Percentiles rank a stretch among this genome's conserved stretches.
These are phyloP conservation scores for Diaporthe batatas DNA, from an alignment of 2,329 filamentous ascomycete species.

Conservation along the genomic window DNA sequence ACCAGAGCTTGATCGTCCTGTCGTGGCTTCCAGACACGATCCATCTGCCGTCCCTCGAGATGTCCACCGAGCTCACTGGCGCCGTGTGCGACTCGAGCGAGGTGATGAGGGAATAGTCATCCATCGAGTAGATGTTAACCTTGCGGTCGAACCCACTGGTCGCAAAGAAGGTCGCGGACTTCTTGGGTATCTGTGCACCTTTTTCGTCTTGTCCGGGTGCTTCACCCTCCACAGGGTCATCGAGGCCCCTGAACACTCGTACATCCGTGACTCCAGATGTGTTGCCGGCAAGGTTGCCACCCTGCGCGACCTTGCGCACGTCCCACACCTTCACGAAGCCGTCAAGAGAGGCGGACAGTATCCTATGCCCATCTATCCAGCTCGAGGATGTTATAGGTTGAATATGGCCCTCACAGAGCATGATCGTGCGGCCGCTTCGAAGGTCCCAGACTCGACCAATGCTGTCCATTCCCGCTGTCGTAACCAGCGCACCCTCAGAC, in stretches of 20 bases:
- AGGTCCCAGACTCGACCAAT: constrained; percentile 97
- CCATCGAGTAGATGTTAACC: constrained; percentile 94
- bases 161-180: constrained; percentile 91
- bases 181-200: constrained; percentile 79
- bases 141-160: constrained; percentile 93
- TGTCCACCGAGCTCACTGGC: constrained; percentile 91
- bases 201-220: constrained; percentile 74
- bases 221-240: constrained; percentile 76
- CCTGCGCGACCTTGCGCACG: constrained; percentile 86
- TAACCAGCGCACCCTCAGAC: constrained; percentile 88
- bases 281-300: constrained; percentile 90
- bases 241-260: constrained; percentile 91
- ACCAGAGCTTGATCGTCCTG: constrained; percentile 96
- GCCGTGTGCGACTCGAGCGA: constrained; percentile 91
- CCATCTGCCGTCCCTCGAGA: constrained; percentile 88
- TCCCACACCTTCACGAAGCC: constrained; percentile 99
- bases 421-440: constrained; percentile 90
- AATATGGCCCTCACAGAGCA: constrained; percentile 94
- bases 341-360: constrained; percentile 92
- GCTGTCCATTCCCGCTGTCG: constrained; percentile 93
- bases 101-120: constrained; percentile 94
- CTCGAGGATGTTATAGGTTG: constrained; percentile 94
- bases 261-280: constrained; percentile 92
- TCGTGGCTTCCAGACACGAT: constrained; percentile 96
- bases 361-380: constrained; percentile 93